Percentiles rank a stretch among this genome's conserved stretches.
Evolutionary conservation across 2,329 filamentous ascomycete species (phyloP).

Genomic region (Epichloe festucae): DNA sequence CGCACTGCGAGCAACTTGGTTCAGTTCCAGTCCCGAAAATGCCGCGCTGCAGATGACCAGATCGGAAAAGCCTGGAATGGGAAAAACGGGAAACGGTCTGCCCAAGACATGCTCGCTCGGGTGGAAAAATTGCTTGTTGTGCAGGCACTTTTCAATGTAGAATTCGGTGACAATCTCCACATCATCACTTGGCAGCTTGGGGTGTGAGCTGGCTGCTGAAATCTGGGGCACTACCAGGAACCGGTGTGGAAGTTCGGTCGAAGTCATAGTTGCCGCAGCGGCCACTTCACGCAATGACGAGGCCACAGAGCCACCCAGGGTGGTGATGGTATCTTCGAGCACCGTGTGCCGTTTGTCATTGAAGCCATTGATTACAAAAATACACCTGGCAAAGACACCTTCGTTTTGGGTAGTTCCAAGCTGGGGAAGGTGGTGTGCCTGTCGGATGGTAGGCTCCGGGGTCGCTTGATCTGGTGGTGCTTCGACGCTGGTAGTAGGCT

Average conservation of each 20-base stretch:
- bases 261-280: constrained; percentile 11
- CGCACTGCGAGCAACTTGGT: constrained; percentile 70
- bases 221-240: constrained; percentile 44
- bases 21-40: constrained; percentile 71
- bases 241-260: constrained; percentile 22
- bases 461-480: constrained; percentile 4
- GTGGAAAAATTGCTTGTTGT: constrained; percentile 57
- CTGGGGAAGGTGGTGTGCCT: constrained; percentile 2
- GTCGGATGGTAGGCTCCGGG: constrained; percentile 4
- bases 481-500: constrained; percentile 7
- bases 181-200: constrained; percentile 20
- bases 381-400: constrained; percentile 40
- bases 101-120: constrained; percentile 61
- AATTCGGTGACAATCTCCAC: constrained; percentile 65
- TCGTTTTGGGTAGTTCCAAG: constrained; percentile 7
- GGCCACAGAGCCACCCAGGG: constrained; percentile 33
- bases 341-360: constrained; percentile 35
- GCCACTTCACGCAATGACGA: constrained; percentile 28
- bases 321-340: constrained; percentile 33
- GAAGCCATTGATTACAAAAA: constrained; percentile 50
- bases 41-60: constrained; percentile 68
- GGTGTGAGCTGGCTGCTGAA: constrained; percentile 33
- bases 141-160: constrained; percentile 82
- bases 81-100: constrained; percentile 60
- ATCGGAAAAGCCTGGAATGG: constrained; percentile 54